phyloP scores from a whole-genome alignment of 2,329 filamentous ascomycete species.

The Penicillium sp. region DNA sequence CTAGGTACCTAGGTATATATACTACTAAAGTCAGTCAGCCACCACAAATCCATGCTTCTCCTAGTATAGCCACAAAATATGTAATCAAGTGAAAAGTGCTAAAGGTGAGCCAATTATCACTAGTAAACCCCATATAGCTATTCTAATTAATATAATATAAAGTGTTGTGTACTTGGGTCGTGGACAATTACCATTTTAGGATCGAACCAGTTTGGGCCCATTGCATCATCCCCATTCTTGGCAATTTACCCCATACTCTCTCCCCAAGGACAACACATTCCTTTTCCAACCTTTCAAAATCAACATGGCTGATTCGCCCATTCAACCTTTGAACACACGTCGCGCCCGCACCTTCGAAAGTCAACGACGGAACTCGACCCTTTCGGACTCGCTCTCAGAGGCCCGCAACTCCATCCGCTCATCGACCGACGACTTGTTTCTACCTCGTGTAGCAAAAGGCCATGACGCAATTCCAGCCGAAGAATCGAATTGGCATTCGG shows the following conservation, averaged over 20 bases:
- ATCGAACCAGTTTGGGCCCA: neutral
- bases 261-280: neutral
- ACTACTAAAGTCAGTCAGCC: too few species aligned
- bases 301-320: slow-evolving; percentile 15
- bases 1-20: too few species aligned
- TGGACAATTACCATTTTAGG: neutral
- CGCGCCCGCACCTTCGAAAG: slow-evolving; percentile 31
- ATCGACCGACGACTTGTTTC: slow-evolving; percentile 68
- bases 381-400: slow-evolving; percentile 73
- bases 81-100: too few species aligned
- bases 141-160: neutral
- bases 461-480: slow-evolving; percentile 39
- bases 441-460: slow-evolving; percentile 50
- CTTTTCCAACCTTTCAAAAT: neutral
- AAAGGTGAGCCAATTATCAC: too few species aligned
- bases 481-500: slow-evolving; percentile 69
- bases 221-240: slow-evolving; percentile 3
- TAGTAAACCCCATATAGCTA: too few species aligned
- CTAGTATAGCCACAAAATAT: too few species aligned
- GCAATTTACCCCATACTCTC: neutral
- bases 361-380: slow-evolving; percentile 69
- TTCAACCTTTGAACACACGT: neutral
- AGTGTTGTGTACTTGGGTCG: neutral
- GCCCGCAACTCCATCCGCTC: slow-evolving; percentile 61
- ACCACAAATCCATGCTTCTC: too few species aligned